Evolutionary conservation across 1,284 basidiomycete species (phyloP).

Genomic region (Phenoliferia sp.): DNA sequence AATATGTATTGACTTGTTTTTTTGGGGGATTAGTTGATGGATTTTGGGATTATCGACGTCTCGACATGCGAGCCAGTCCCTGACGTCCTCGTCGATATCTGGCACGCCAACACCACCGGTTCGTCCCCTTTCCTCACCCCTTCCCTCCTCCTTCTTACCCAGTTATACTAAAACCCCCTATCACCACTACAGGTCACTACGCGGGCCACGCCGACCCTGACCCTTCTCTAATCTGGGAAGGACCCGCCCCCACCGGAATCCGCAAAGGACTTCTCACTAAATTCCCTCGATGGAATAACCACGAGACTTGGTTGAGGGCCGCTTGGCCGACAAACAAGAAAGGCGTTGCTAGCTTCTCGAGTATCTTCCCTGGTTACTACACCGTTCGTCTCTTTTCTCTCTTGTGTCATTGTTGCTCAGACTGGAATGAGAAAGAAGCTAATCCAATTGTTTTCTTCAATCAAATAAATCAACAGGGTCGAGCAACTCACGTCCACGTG

Average conservation of each 20-base stretch:
- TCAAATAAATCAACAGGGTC: conserved; percentile 12
- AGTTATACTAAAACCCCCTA: conserved; percentile 24
- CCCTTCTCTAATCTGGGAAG: conserved; percentile 42
- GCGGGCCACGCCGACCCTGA: conserved; percentile 47
- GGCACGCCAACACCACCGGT: conserved; percentile 46
- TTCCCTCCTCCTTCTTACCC: background rate
- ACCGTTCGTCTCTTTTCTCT: conserved; percentile 33
- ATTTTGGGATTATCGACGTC: conserved; percentile 68
- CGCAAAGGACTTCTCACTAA: conserved; percentile 44
- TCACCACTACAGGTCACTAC: conserved; percentile 48
- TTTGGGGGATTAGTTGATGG: conserved; percentile 43
- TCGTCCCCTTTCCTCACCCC: conserved; percentile 19
- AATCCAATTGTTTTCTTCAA: background rate
- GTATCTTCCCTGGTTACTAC: conserved; percentile 57
- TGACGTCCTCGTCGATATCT: conserved; percentile 66
- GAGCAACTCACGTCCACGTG: conserved; percentile 43
- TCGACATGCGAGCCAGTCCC: conserved; percentile 64
- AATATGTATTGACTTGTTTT: background rate
- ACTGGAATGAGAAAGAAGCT: background rate
- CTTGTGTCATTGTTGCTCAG: too few species aligned
- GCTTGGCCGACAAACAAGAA: conserved; percentile 62
- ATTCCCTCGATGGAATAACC: conserved; percentile 43
- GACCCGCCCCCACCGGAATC: conserved; percentile 39
- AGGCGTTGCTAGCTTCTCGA: conserved; percentile 59
- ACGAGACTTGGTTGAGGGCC: conserved; percentile 56